Percentiles rank a stretch among this genome's conserved stretches.
These are phyloP conservation scores for Taphrina pruni DNA, from an alignment of 1,139 yeast genomes.

Conservation along the genomic window DNA sequence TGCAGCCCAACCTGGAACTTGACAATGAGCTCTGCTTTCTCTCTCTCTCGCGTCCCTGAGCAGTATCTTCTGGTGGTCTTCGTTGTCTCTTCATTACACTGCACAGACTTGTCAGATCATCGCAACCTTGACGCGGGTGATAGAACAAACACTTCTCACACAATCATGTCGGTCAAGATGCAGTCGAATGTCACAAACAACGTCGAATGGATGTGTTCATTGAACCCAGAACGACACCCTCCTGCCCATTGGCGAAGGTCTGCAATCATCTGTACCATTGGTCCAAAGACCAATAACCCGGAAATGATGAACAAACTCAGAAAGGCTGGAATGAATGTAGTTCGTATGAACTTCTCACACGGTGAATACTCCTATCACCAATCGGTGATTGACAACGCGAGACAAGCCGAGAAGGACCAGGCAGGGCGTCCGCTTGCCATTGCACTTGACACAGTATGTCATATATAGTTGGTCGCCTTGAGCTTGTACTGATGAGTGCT, in stretches of 20 bases:
- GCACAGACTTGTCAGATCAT: background rate
- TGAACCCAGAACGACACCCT: constrained; percentile 79
- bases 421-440: constrained; percentile 97
- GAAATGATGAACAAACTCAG: constrained; percentile 85
- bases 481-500: background rate
- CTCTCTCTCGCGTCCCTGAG: background rate
- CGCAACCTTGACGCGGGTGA: too few relatives aligned
- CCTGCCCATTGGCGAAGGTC: constrained; percentile 89
- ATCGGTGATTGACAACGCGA: constrained; percentile 92
- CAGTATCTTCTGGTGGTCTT: background rate
- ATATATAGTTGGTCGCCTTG: background rate
- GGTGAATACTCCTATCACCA: constrained; percentile 96
- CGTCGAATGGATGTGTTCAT: constrained; percentile 78
- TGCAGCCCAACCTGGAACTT: background rate
- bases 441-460: constrained; percentile 79
- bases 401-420: constrained; percentile 86
- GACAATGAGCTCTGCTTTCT: background rate
- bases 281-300: constrained; percentile 92
- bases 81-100: background rate
- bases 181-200: constrained; percentile 36
- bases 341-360: constrained; percentile 98
- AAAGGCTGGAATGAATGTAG: constrained; percentile 96
- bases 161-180: constrained; percentile 30
- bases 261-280: constrained; percentile 97
- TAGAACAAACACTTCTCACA: background rate